Percentiles rank a stretch among this genome's conserved stretches.
phyloP scores from a whole-genome alignment of 2,329 filamentous ascomycete genomes.

The Tolypocladium tropicale region DNA sequence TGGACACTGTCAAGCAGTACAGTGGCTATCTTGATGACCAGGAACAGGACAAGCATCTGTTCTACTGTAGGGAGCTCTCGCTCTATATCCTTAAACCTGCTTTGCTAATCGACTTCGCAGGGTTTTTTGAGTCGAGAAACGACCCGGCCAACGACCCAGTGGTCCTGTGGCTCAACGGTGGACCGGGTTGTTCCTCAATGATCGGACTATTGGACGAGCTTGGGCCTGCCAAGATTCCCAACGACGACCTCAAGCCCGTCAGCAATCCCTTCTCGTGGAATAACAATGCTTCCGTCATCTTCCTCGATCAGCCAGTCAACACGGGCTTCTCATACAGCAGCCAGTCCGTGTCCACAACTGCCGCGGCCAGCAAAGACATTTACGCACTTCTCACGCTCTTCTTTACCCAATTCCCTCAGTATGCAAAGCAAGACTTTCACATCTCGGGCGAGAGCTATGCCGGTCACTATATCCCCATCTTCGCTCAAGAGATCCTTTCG shows the following conservation, averaged over 20 bases:
- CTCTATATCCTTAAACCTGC: slow-evolving; percentile 8
- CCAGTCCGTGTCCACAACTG: slow-evolving; percentile 76
- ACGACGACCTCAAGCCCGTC: slow-evolving; percentile 17
- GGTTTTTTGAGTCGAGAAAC: slow-evolving; percentile 37
- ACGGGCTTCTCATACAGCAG: slow-evolving; percentile 40
- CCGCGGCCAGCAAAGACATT: slow-evolving; percentile 92
- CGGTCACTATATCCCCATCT: slow-evolving; percentile 90
- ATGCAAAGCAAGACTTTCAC: slow-evolving; percentile 89
- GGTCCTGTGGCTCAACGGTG: slow-evolving; percentile 43
- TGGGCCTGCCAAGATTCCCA: slow-evolving; percentile 64
- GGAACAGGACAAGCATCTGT: slow-evolving; percentile 91
- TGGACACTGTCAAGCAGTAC: slow-evolving; percentile 95
- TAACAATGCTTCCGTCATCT: slow-evolving; percentile 56
- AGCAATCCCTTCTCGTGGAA: slow-evolving; percentile 54
- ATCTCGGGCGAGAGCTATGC: slow-evolving; percentile 93
- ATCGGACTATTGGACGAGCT: slow-evolving; percentile 51
- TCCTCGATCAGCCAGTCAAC: slow-evolving; percentile 52
- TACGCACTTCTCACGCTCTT: slow-evolving; percentile 94
- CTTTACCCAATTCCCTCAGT: slow-evolving; percentile 97
- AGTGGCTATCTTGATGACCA: slow-evolving; percentile 95
- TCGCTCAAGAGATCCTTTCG: slow-evolving; percentile 78
- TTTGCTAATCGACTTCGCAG: slow-evolving; percentile 30
- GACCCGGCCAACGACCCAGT: slow-evolving; percentile 27
- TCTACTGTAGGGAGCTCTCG: slow-evolving; percentile 73
- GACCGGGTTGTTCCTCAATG: slow-evolving; percentile 22